A percentile compares a stretch with the other conserved stretches of the same genome.
Conservation (phyloP, 2,329 filamentous ascomycete species). For the Fusarium dlaminii region DNA sequence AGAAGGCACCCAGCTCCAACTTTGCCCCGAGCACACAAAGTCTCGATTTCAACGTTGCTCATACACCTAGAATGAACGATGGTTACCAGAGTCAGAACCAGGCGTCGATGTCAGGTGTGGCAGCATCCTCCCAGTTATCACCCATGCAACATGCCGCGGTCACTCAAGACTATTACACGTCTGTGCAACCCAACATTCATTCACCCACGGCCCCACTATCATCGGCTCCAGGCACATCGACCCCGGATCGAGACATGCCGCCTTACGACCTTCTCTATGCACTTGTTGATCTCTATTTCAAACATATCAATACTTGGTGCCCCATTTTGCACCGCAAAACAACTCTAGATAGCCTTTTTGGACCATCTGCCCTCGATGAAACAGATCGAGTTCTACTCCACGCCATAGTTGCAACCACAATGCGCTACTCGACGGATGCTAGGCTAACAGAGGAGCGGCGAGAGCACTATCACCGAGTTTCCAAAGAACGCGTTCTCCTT, state of each 20-base stretch:
- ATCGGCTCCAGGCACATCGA: slow-evolving; percentile 47
- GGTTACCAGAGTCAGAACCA: slow-evolving; percentile 58
- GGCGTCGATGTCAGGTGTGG: slow-evolving; percentile 53
- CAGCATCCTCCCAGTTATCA: slow-evolving; percentile 48
- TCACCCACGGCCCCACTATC: slow-evolving; percentile 67
- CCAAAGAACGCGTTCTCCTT: slow-evolving; percentile 86
- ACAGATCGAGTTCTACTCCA: slow-evolving; percentile 85
- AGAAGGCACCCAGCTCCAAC: slow-evolving; percentile 62
- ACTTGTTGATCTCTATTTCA: slow-evolving; percentile 80
- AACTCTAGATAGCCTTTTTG: slow-evolving; percentile 84
- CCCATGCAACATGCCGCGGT: slow-evolving; percentile 53
- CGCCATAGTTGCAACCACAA: slow-evolving; percentile 86
- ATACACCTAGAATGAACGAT: slow-evolving; percentile 60
- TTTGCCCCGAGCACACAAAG: slow-evolving; percentile 57
- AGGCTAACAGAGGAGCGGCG: slow-evolving; percentile 78
- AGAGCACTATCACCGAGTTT: slow-evolving; percentile 78
- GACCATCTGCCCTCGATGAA: slow-evolving; percentile 78
- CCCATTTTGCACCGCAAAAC: slow-evolving; percentile 88
- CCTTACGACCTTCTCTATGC: slow-evolving; percentile 79
- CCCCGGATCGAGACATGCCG: slow-evolving; percentile 71
- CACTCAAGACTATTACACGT: slow-evolving; percentile 61
- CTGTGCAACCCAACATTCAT: slow-evolving; percentile 57
- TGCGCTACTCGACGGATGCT: slow-evolving; percentile 83
- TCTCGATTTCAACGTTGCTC: slow-evolving; percentile 61
- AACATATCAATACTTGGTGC: slow-evolving; percentile 85